Percentiles rank a stretch among this genome's conserved stretches.
These are phyloP conservation scores for Solanum okadae DNA, from an alignment of 257 asterid species.

Conservation along the genomic window DNA sequence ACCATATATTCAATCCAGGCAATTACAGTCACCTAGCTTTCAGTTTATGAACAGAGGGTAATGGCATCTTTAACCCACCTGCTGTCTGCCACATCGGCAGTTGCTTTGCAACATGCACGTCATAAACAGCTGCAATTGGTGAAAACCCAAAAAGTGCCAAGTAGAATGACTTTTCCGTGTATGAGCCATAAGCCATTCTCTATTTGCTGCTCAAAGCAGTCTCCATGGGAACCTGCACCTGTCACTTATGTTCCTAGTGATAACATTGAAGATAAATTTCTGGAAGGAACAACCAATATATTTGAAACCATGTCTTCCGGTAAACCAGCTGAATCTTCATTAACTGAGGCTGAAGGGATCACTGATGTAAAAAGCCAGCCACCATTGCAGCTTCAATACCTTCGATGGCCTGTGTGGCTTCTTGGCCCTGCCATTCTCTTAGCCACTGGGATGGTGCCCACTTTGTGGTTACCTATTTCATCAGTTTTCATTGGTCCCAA, in stretches of 20 bases:
- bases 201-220: slow-evolving; percentile 31
- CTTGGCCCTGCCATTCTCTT: slow-evolving; percentile 73
- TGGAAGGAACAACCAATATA: slow-evolving; percentile 33
- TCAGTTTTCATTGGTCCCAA: slow-evolving; percentile 84
- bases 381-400: slow-evolving; percentile 17
- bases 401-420: slow-evolving; percentile 65
- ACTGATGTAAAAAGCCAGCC: slow-evolving; percentile 12
- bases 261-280: slow-evolving; percentile 25
- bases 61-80: slow-evolving; percentile 45
- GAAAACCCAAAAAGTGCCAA: slow-evolving; percentile 23
- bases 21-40: slow-evolving; percentile 9
- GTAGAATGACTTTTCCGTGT: slow-evolving; percentile 2
- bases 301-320: slow-evolving; percentile 46
- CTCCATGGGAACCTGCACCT: slow-evolving; percentile 74
- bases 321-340: slow-evolving; percentile 24
- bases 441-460: slow-evolving; percentile 83
- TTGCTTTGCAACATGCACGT: slow-evolving; percentile 11
- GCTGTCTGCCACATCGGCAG: slow-evolving; percentile 22
- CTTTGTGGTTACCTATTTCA: slow-evolving; percentile 81
- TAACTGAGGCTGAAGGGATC: slow-evolving; percentile 23
- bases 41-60: slow-evolving; percentile 6
- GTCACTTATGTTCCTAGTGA: slow-evolving; percentile 35
- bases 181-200: not conserved
- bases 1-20: slow-evolving; percentile 19
- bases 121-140: slow-evolving; percentile 18